Evolutionary conservation across 2,329 filamentous ascomycete genomes (phyloP).

Genomic region (Aspergillus cejpii): DNA sequence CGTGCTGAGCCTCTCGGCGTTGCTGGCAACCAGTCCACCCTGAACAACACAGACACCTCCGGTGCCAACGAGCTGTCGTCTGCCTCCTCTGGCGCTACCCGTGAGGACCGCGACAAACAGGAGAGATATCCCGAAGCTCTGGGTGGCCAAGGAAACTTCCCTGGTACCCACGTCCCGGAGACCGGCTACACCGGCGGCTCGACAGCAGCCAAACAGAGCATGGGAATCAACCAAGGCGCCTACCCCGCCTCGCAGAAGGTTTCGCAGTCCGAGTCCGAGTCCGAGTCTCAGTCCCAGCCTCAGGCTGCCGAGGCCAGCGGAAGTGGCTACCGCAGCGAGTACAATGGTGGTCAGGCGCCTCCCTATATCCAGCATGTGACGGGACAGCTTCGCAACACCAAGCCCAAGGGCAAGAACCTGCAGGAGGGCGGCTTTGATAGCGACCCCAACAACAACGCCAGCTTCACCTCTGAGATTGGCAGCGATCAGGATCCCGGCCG

Average conservation of each 20-base stretch:
- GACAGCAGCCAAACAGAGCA: conserved; percentile 27
- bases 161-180: conserved; percentile 30
- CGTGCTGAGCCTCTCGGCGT: conserved; percentile 47
- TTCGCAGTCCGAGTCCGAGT: background rate
- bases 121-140: conserved; percentile 39
- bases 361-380: conserved; percentile 36
- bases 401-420: conserved; percentile 49
- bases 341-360: conserved; percentile 31
- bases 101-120: conserved; percentile 40
- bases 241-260: conserved; percentile 18
- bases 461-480: conserved; percentile 49
- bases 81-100: conserved; percentile 42
- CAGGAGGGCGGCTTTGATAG: conserved; percentile 44
- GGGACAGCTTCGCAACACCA: conserved; percentile 27
- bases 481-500: conserved; percentile 51
- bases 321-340: conserved; percentile 22
- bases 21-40: conserved; percentile 48
- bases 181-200: conserved; percentile 34
- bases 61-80: conserved; percentile 47
- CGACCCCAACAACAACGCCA: conserved; percentile 43
- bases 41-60: conserved; percentile 52
- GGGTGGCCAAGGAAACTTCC: conserved; percentile 36
- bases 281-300: conserved; percentile 2
- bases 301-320: conserved; percentile 16
- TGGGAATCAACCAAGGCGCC: conserved; percentile 21